Evolutionary conservation across 768 basidiomycete species (phyloP).

Genomic region (Antrodiella citrinella): DNA sequence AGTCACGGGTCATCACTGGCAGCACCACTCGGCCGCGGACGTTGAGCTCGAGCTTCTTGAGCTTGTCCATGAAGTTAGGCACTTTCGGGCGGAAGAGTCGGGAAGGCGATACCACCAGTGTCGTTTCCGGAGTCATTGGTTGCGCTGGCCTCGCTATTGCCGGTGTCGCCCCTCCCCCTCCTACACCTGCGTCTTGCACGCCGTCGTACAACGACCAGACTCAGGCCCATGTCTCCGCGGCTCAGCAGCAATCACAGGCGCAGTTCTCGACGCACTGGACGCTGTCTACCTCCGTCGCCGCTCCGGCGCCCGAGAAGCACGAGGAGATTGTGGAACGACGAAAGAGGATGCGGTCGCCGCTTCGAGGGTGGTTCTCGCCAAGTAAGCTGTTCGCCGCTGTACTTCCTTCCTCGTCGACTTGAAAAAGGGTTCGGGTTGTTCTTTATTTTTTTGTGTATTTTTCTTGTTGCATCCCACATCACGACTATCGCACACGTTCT

Average conservation of each 20-base stretch:
- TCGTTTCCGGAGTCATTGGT: background rate
- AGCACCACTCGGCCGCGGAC: constrained; percentile 2
- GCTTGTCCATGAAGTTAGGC: background rate
- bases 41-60: constrained; percentile 11
- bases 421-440: background rate
- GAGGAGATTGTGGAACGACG: constrained; percentile 21
- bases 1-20: background rate
- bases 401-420: constrained; percentile 15
- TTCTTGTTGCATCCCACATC: background rate
- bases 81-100: background rate
- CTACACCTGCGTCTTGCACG: constrained; percentile 24
- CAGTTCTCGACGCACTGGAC: constrained; percentile 12
- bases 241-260: background rate
- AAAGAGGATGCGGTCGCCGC: constrained; percentile 23
- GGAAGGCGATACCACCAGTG: background rate
- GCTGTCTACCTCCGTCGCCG: constrained; percentile 8
- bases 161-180: background rate
- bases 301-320: constrained; percentile 9
- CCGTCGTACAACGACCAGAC: constrained; percentile 25
- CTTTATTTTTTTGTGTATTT: constrained; percentile 5
- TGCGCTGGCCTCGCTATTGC: background rate
- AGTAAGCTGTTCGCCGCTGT: constrained; percentile 24
- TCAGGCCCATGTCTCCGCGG: constrained; percentile 19
- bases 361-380: constrained; percentile 27
- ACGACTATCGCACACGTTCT: background rate